Conservation (phyloP, 169 alveolate species). For the Plasmodium cynomolgi region DNA sequence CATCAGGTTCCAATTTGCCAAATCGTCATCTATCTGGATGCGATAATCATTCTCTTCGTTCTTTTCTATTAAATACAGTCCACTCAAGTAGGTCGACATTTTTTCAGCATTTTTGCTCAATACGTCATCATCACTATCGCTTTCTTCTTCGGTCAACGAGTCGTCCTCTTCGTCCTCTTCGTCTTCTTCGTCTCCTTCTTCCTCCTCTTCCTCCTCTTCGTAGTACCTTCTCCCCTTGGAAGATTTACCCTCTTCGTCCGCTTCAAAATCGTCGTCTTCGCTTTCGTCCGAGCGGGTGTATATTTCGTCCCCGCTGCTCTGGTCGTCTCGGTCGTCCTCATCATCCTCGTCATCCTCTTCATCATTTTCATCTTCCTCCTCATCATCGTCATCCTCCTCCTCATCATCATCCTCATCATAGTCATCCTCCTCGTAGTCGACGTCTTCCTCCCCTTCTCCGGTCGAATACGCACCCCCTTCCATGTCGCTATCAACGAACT, state of each 20-base stretch:
- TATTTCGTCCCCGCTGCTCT: neutral
- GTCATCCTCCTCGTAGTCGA: neutral
- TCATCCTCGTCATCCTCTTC: neutral
- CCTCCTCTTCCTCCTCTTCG: conserved; percentile 21
- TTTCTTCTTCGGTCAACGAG: conserved; percentile 4
- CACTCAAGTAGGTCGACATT: conserved; percentile 26
- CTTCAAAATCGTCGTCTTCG: conserved; percentile 6
- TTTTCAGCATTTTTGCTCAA: conserved; percentile 13
- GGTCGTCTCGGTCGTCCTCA: neutral
- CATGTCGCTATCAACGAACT: neutral
- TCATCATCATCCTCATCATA: neutral
- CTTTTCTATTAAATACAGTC: conserved; percentile 67
- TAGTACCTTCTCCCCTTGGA: neutral
- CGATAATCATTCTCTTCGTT: conserved; percentile 23
- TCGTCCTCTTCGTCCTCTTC: conserved; percentile 25
- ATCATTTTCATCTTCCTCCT: neutral
- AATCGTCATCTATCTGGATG: conserved; percentile 48
- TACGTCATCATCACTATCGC: conserved; percentile 27
- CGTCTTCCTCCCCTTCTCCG: neutral
- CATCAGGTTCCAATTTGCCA: conserved; percentile 58
- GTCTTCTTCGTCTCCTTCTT: neutral
- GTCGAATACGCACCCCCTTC: neutral
- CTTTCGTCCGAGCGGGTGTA: neutral
- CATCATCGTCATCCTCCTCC: neutral
- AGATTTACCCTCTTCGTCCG: neutral